Evolutionary conservation across 176 grass and related monocot genomes (phyloP), one percentile per base, ranked within the genome.

Genomic region (Saccharum officinarum): DNA sequence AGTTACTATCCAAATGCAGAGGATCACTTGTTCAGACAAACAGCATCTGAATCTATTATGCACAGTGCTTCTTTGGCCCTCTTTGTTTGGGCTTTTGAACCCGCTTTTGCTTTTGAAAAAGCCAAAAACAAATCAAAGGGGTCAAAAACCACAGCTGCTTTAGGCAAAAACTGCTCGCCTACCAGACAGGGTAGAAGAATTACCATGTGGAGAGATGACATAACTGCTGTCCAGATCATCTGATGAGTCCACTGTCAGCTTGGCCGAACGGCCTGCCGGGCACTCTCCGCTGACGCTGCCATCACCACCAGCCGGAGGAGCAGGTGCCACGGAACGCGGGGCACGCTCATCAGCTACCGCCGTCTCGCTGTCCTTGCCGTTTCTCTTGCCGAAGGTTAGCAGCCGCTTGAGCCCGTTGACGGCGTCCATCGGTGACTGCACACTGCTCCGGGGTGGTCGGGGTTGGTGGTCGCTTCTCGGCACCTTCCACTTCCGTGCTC

Each of bases 321-420:
- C 55, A 49, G 67, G 55, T 26, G 42, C 59, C 60, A 39, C 50
- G 22, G 81, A 41, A 23, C 30, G 65, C 30, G 52, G 14, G 15
- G 20, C 30, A 36, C 71, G 80, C 70, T 84, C 81, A 40, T 52
- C 72, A 63, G 69, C 59, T 10, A n/a, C 54, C 60, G 39, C 76
- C 18, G 39, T 1, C 34, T 83, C 79, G 0, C 50, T 63, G 47
- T 33, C 80, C 57, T 72, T 97, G 52, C 54, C 22, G 71, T 60
- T 92, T 77, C 82, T 97, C 83, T 84, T 92, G 16, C 92, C 88
- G 8, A 97, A 94, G 67, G 61, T 92, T 41, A 97, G 80, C 3
- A 94, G 85, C 77, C 77, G 77, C 77, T 79, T 97, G 69, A 97
- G 78, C 67, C 95, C 90, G 12, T 76, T 77, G 18, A 93, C 73